Base-by-base conservation (phyloP, 768 basidiomycete species). In the Kwoniella bestiolae region DNA sequence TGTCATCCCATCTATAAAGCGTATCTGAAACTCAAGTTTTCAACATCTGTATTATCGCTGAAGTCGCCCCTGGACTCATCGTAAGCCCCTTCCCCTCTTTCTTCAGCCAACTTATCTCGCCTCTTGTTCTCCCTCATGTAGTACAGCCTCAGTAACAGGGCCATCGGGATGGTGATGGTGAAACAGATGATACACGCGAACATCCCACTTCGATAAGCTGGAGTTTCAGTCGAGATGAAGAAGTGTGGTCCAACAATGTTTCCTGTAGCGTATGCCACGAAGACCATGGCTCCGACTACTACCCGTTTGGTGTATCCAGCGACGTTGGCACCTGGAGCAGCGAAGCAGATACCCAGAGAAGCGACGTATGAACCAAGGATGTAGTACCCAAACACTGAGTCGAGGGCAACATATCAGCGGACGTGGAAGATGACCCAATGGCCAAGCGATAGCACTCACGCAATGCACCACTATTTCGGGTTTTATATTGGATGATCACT, bases 181-280 rank as follows among this genome's bases (percentile, higher is more conserved):
- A 69, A 71, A 26, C 65, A 63, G 25, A 67, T 62, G n/a, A 65
- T 71, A 57, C 63, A 68, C 41, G 65, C 50, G 21, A 69, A 56
- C 72, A 68, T 72, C 50, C 73, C 73, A 1, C 55, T 46, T 11
- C 66, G 63, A 45, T 74, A 74, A 5, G 70, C 67, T 5, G 73
- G 73, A 5, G 50, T 34, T 44, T 74, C 70, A 21, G 66, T 69
- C 3, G 67, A 62, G 46, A 67, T 68, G 60, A 74, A 73, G 11
- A 65, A 71, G 29, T 72, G 71, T 9, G 65, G 66, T 25, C 73
- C 73, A 31, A 72, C 65, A 52, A 72, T 70, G 53, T 74, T 74
- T 21, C 72, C 72, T 7, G 66, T 56, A 14, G 68, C 63, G 58
- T 72, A 74, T 3, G 70, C 66, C 32, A 75, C 55, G 60, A 70